Conservation (phyloP, 176 grass and related monocot genomes). For the Aegilops longissima region DNA sequence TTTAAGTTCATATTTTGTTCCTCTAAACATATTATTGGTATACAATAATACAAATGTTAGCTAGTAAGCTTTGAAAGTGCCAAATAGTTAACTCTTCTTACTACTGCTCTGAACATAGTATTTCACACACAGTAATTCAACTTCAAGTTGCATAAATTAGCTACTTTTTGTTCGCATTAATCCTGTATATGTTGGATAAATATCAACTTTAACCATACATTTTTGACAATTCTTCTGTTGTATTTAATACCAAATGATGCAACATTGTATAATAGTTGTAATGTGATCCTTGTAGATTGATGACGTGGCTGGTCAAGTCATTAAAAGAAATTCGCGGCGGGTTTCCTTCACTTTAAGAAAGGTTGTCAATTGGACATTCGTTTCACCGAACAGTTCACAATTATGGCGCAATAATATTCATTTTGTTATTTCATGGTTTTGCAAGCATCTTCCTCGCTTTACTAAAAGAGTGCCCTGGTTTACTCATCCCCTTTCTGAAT, state of each 20-base stretch:
- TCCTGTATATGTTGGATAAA: not conserved
- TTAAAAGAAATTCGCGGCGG: conserved; percentile 66
- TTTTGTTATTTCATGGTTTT: too few species aligned
- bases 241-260: conserved; percentile 17
- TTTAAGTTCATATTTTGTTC: not conserved
- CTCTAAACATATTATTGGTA: not conserved
- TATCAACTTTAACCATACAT: not conserved
- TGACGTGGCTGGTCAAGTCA: conserved; percentile 53
- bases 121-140: not conserved
- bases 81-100: not conserved
- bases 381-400: too few species aligned
- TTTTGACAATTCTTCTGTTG: not conserved
- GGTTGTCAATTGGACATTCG: conserved; percentile 33
- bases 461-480: not conserved
- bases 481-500: not conserved
- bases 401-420: too few species aligned
- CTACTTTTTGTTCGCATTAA: not conserved
- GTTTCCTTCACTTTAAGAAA: conserved; percentile 96
- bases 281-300: conserved; percentile 50
- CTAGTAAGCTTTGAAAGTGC: not conserved
- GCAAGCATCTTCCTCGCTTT: too few species aligned
- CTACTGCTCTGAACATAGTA: not conserved
- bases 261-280: not conserved
- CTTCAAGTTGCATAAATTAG: not conserved
- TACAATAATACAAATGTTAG: not conserved